Percentiles rank a stretch among this genome's conserved stretches.
These are phyloP conservation scores for Xylaria sp. DNA, from an alignment of 495 filamentous ascomycete species.

Conservation along the genomic window DNA sequence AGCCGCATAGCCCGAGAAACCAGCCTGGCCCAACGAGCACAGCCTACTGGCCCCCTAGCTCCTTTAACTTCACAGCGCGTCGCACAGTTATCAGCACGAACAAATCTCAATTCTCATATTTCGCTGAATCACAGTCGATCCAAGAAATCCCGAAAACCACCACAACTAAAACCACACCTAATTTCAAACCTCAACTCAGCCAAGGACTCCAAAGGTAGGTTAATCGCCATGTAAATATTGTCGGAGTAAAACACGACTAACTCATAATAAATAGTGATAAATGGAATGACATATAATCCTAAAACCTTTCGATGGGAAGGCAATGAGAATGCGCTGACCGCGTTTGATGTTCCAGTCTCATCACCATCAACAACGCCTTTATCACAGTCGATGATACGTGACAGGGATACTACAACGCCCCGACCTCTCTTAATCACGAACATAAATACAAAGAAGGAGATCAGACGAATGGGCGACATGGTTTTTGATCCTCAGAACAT, in stretches of 20 bases:
- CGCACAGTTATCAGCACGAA: conserved; percentile 69
- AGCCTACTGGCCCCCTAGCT: conserved; percentile 61
- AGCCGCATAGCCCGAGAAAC: conserved; percentile 90
- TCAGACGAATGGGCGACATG: conserved; percentile 94
- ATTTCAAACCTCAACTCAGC: conserved; percentile 57
- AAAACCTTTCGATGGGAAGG: conserved; percentile 88
- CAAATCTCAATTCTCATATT: conserved; percentile 42
- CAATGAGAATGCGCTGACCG: conserved; percentile 81
- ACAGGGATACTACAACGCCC: conserved; percentile 65
- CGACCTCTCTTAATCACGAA: conserved; percentile 95
- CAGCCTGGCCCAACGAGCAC: conserved; percentile 67
- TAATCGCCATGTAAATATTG: background rate
- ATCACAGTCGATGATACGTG: conserved; percentile 56
- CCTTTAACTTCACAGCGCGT: conserved; percentile 81
- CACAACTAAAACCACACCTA: conserved; percentile 59
- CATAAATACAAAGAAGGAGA: conserved; percentile 73
- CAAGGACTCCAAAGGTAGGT: conserved; percentile 56
- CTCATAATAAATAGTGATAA: conserved; percentile 65
- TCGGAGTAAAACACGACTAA: conserved; percentile 30
- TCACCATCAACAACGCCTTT: conserved; percentile 56
- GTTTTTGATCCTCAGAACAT: conserved; percentile 95
- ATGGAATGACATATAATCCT: conserved; percentile 96
- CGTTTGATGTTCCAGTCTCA: conserved; percentile 69
- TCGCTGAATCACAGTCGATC: conserved; percentile 43
- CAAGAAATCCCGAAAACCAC: conserved; percentile 64